Percentiles rank a stretch among this genome's conserved stretches.
These are phyloP conservation scores for Rhododendron vialii DNA, from an alignment of 148 eudicot species.

Conservation along the genomic window DNA sequence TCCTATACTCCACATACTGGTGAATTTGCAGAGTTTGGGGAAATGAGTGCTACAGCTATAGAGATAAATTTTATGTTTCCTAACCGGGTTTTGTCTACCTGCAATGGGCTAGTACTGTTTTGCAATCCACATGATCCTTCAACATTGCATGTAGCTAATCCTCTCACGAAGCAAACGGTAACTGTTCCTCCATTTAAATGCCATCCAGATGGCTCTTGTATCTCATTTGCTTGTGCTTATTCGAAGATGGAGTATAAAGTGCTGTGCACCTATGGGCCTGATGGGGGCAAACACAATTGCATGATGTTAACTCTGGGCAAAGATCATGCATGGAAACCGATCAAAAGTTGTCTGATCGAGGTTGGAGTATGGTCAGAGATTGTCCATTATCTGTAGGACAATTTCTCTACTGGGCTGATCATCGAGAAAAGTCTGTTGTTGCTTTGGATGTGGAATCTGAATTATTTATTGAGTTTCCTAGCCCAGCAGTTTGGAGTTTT, in stretches of 20 bases:
- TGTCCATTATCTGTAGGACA: not conserved
- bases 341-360: no score
- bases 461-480: not conserved
- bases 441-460: not conserved
- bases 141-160: not conserved
- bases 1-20: no score
- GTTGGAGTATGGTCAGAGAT: no score
- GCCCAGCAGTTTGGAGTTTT: not conserved
- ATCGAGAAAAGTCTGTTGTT: not conserved
- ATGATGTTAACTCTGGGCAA: not conserved
- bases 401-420: no score
- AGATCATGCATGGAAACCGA: not conserved
- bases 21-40: no score
- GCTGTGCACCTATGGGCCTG: not conserved
- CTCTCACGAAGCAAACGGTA: not conserved
- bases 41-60: no score
- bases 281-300: not conserved
- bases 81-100: no score
- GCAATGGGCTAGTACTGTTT: not conserved
- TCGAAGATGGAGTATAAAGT: not conserved
- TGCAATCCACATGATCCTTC: no score
- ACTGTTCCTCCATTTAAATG: not conserved
- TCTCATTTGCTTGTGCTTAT: not conserved
- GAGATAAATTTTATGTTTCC: no score
- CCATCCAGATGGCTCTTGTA: not conserved